A percentile compares a stretch with the other conserved stretches of the same genome.
These are phyloP conservation scores for Boechera divaricarpa DNA, from an alignment of 345 rosid species.

Conservation along the genomic window DNA sequence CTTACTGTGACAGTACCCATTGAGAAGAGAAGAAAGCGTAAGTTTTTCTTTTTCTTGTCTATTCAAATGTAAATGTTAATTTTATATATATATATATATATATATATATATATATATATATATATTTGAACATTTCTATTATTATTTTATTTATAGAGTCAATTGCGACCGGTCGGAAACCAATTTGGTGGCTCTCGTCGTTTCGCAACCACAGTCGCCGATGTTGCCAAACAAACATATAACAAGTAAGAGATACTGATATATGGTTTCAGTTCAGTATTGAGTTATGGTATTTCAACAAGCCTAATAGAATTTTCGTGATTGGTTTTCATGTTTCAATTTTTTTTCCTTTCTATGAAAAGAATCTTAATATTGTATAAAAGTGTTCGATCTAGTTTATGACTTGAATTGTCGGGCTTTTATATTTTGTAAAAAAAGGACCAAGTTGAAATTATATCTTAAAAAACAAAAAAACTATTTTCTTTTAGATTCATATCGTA, in stretches of 20 bases:
- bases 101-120: too few relatives aligned
- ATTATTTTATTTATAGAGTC: slow-evolving; percentile 15
- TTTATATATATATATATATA: too few relatives aligned
- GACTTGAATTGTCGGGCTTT: too few relatives aligned
- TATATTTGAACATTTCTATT: not conserved
- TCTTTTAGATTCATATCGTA: too few relatives aligned
- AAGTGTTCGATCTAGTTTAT: too few relatives aligned
- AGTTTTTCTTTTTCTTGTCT: slow-evolving; percentile 1
- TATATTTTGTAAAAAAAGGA: too few relatives aligned
- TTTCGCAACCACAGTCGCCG: slow-evolving; percentile 36
- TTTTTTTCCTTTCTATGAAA: too few relatives aligned
- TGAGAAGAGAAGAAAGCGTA: not conserved
- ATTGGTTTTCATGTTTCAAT: too few relatives aligned
- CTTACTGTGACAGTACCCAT: too few relatives aligned
- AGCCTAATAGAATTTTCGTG: not conserved
- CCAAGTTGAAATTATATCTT: too few relatives aligned
- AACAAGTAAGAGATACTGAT: slow-evolving; percentile 39
- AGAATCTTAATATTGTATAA: too few relatives aligned
- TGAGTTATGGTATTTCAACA: not conserved
- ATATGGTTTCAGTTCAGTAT: not conserved
- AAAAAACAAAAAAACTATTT: too few relatives aligned
- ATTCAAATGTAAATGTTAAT: not conserved
- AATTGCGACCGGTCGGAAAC: slow-evolving; percentile 27
- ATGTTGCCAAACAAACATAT: slow-evolving; percentile 32
- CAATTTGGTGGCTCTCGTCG: slow-evolving; percentile 24